These are phyloP conservation scores for Thuja plicata DNA, from an alignment of 83 land plant genomes.

Conservation along the genomic window DNA sequence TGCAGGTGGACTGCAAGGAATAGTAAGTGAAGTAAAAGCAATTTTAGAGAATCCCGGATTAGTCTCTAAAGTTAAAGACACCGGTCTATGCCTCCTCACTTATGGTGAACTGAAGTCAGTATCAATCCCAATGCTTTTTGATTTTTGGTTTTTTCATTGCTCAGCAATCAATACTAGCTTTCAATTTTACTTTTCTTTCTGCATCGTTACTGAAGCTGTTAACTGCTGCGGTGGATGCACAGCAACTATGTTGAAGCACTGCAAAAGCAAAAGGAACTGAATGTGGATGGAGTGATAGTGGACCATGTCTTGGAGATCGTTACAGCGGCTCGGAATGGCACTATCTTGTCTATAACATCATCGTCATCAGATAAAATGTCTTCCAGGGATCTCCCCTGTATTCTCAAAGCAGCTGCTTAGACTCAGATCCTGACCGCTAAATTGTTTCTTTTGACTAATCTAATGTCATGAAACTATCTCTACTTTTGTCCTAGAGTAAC, in stretches of 20 bases:
- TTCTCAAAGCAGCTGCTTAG: conserved; percentile 9
- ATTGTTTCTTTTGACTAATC: not conserved
- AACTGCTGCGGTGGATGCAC: not conserved
- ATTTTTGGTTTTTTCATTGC: too few relatives aligned
- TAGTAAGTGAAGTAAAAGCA: conserved; percentile 81
- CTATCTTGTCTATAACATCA: not conserved
- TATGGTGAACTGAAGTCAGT: conserved; percentile 89
- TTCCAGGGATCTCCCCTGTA: not conserved
- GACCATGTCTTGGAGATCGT: conserved; percentile 39
- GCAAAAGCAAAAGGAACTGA: conserved; percentile 16
- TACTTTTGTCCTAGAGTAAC: not conserved
- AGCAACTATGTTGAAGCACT: conserved; percentile 34
- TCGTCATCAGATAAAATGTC: not conserved
- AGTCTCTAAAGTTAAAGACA: conserved; percentile 55
- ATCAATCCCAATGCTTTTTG: not conserved
- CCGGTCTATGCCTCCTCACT: conserved; percentile 71
- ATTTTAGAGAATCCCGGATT: conserved; percentile 63
- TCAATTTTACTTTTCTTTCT: not conserved
- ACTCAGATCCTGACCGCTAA: not conserved
- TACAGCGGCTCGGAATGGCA: conserved; percentile 10
- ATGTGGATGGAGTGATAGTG: conserved; percentile 43
- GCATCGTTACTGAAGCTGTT: not conserved
- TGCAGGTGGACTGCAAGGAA: conserved; percentile 71
- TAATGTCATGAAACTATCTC: not conserved
- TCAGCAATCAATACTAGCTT: not conserved